Base-by-base conservation (phyloP, 2,329 filamentous ascomycete genomes). In the Chalara sp. region DNA sequence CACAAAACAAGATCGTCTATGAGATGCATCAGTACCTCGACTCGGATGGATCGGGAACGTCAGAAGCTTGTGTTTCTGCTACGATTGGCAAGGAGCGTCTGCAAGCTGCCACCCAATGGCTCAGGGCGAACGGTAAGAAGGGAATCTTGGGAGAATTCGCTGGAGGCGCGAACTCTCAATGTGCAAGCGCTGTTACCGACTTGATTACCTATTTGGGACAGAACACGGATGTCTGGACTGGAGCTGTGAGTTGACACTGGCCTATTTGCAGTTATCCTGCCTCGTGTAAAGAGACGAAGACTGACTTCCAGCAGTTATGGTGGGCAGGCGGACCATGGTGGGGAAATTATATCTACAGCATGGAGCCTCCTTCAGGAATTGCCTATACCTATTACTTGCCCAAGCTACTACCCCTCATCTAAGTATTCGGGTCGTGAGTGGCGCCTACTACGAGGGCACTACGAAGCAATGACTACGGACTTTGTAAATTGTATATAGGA, bases 21-120 rank as follows among this genome's bases (percentile, higher is more conserved):
- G 76, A 81, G 60, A 81, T 81, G 78, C 78, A 82, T 62, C 78
- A 81, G 66, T 82, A 81, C 59, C 77, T 81, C 37, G 78, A 82
- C 65, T 67, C 65, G 0, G 78, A 81, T 53, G 73, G 75, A 48
- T 76, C 72, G 2, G 78, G 78, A 6, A 80, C 76, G 0, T 68
- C 66, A 2, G 67, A 65, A 3, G 65, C 67, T 31, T 82, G 79
- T 60, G 76, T 79, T 12, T 72, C 63, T 53, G 55, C 64, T 5
- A 81, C 77, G n/a, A 77, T 81, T 53, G 76, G 78, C 48, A 63
- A 65, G 29, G 73, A 80, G 56, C 69, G 78, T 5, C 65, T 82
- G 13, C 55, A 67, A 21, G 69, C 64, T 8, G 78, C 78, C 0
- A 81, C 78, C 0, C 57, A 69, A 44, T 81, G 78, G 78, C 65